Evolutionary conservation across 306 rosid species (phyloP).

Genomic region (Rosa lucieae): DNA sequence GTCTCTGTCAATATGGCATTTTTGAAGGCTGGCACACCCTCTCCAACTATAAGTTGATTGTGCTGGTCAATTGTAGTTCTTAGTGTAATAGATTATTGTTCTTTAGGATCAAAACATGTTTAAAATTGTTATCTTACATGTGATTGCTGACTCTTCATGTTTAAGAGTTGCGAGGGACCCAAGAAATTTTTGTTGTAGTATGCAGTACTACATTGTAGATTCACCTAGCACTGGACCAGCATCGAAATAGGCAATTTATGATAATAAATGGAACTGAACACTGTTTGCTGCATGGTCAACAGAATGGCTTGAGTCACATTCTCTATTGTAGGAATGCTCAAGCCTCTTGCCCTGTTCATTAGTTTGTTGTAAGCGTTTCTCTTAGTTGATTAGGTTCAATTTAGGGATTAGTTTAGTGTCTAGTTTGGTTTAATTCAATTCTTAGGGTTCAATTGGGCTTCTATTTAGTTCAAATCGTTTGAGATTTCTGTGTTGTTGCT

Average conservation of each 20-base stretch:
- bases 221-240: not conserved
- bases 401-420: no score
- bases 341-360: no score
- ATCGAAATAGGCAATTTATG: not conserved
- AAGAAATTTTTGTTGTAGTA: not conserved
- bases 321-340: no score
- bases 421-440: no score
- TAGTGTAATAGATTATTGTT: not conserved
- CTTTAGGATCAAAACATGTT: not conserved
- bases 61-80: not conserved
- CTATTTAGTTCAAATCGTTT: no score
- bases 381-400: no score
- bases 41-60: slow-evolving; percentile 71
- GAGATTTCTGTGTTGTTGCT: no score
- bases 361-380: no score
- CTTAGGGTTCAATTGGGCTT: no score
- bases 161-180: not conserved
- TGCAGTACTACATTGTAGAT: not conserved
- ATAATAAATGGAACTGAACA: not conserved
- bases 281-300: not conserved
- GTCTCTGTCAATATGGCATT: slow-evolving; percentile 80
- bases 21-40: slow-evolving; percentile 84
- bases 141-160: not conserved
- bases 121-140: not conserved
- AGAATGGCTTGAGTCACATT: not conserved